phyloP scores from a whole-genome alignment of 208 protist species.

The Herpetomonas muscarum region DNA sequence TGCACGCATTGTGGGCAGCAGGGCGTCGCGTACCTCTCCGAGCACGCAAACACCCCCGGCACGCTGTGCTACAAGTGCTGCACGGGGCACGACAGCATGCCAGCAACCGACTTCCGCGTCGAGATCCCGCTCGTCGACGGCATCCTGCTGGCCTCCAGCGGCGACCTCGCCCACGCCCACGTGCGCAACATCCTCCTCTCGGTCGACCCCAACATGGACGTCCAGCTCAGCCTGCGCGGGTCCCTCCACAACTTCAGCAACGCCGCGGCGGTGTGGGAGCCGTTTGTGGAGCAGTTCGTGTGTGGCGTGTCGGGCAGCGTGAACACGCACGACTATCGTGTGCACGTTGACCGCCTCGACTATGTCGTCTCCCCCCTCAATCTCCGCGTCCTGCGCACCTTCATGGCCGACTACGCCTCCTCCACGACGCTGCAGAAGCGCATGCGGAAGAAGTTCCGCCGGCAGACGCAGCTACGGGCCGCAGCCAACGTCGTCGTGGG shows the following conservation, averaged over 20 bases:
- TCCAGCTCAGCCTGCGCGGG: constrained; percentile 38
- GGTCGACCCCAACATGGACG: constrained; percentile 46
- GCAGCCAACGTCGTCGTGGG: constrained; percentile 12
- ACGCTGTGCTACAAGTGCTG: constrained; percentile 78
- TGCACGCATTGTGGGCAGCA: constrained; percentile 53
- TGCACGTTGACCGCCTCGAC: constrained; percentile 60
- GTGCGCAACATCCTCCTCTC: constrained; percentile 32
- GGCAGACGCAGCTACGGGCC: constrained; percentile 27
- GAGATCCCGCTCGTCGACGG: constrained; percentile 65
- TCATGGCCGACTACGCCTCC: constrained; percentile 49
- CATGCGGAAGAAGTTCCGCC: constrained; percentile 46
- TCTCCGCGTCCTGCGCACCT: constrained; percentile 36
- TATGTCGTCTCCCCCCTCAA: constrained; percentile 77
- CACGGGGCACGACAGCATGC: constrained; percentile 54
- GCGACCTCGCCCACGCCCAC: constrained; percentile 54
- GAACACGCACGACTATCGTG: constrained; percentile 47
- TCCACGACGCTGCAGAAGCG: constrained; percentile 50
- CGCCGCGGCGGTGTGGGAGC: constrained; percentile 76
- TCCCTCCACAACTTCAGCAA: constrained; percentile 72
- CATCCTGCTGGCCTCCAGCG: constrained; percentile 43
- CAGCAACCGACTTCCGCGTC: constrained; percentile 54
- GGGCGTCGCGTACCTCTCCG: constrained; percentile 34
- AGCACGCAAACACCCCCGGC: constrained; percentile 23
- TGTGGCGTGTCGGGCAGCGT: constrained; percentile 39
- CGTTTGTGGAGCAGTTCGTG: constrained; percentile 69